Evolutionary conservation across 768 basidiomycete species (phyloP).

Genomic region (Suillus tomentosus): DNA sequence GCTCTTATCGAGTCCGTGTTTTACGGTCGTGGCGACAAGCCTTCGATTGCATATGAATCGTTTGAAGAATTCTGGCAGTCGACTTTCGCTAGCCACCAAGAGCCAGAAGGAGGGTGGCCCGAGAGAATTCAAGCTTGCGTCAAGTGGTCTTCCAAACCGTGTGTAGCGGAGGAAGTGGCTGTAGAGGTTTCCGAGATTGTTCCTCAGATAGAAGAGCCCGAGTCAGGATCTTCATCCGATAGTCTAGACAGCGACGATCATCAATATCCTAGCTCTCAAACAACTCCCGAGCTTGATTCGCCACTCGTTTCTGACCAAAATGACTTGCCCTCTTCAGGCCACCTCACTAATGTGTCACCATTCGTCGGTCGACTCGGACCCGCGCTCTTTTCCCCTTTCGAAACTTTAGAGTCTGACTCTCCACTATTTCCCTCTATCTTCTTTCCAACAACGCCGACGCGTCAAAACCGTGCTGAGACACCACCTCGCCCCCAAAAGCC

Average conservation of each 20-base stretch:
- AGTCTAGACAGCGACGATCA: slow-evolving; percentile 13
- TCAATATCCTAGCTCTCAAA: slow-evolving; percentile 12
- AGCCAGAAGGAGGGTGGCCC: slow-evolving; percentile 58
- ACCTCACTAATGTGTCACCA: slow-evolving; percentile 19
- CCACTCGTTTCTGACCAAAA: slow-evolving; percentile 5
- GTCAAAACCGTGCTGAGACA: slow-evolving; percentile 27
- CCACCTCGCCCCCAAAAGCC: slow-evolving; percentile 42
- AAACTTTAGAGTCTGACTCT: slow-evolving; percentile 11
- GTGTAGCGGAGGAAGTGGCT: not conserved
- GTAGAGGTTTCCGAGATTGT: slow-evolving; percentile 1
- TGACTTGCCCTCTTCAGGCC: slow-evolving; percentile 2
- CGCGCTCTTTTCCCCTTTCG: slow-evolving; percentile 26
- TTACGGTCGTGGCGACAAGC: slow-evolving; percentile 48
- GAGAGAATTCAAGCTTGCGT: slow-evolving; percentile 43
- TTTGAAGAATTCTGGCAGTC: slow-evolving; percentile 67
- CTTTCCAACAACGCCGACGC: slow-evolving; percentile 32
- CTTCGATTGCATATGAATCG: slow-evolving; percentile 44
- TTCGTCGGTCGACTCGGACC: slow-evolving; percentile 31
- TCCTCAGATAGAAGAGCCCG: slow-evolving; percentile 21
- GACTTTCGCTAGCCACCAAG: slow-evolving; percentile 41
- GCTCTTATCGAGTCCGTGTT: slow-evolving; percentile 62
- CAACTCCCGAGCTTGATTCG: slow-evolving; percentile 13
- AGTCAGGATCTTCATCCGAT: slow-evolving; percentile 13
- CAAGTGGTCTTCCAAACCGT: slow-evolving; percentile 12
- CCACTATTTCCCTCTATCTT: slow-evolving; percentile 15